Evolutionary conservation across 306 rosid species (phyloP).

Genomic region (cucumber (Cucumis sativus)): Cucumber_9930_V3 NC_026659.2:6480001-6480500

Average conservation of each 20-base stretch:
- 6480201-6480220: conserved; percentile 35
- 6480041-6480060: conserved; percentile 77
- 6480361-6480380: too few species aligned
- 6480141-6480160: conserved; percentile 72
- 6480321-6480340: neutral
- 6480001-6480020: neutral
- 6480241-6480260: conserved; percentile 58
- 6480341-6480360: neutral
- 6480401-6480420: neutral
- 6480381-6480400: neutral
- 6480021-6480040: conserved; percentile 63
- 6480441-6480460: conserved; percentile 14
- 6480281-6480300: conserved; percentile 56
- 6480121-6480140: conserved; percentile 72
- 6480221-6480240: conserved; percentile 52
- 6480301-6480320: neutral
- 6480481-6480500: conserved; percentile 62
- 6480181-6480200: conserved; percentile 14
- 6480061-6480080: conserved; percentile 58
- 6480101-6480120: conserved; percentile 70
- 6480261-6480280: conserved; percentile 80
- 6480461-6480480: conserved; percentile 69
- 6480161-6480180: conserved; percentile 71
- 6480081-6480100: conserved; percentile 72
- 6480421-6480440: neutral